Base-by-base conservation (phyloP, 2,329 filamentous ascomycete genomes). In the Fusarium tjaetaba region DNA sequence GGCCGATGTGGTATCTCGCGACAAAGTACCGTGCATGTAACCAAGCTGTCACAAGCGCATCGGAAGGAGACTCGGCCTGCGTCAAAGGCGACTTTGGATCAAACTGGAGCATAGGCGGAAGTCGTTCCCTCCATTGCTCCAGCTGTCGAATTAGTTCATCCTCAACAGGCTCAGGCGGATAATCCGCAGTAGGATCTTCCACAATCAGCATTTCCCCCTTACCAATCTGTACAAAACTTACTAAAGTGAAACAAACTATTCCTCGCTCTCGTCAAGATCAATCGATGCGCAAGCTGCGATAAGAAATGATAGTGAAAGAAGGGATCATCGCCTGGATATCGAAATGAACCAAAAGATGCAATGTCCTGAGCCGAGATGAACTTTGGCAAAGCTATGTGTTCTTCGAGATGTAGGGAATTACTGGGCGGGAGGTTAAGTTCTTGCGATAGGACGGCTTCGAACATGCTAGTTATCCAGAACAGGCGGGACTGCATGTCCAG, bases 381-480 rank as follows among this genome's bases (percentile, higher is more conserved):
- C 14, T 74, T 74, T 11, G 72, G 72, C 0, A 74, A 1, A 1
- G 72, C 71, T 5, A 74, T 74, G 0, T 72, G 63, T 14, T 74
- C 72, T 10, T 74, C 71, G 0, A 74, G 62, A 11, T 74, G 60
- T 0, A 74, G 26, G 0, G 68, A 72, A 2, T 74, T 72, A 3
- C 71, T 74, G 0, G 68, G 72, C 2, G 72, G 72, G 0, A 74
- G 68, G 11, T 74, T 58, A 0, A 74, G 71, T 28, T 74, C 72
- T 26, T 74, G 71, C 0, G 71, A 74, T 1, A 74, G 65, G 2
- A 74, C 72, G 1, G 72, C 71, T 63, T 72, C 71, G 1, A 74
- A 74, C 71, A 74, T 74, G 49, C 71, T 74, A 14, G 72, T 74
- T n/a, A 74, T 74, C 72, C 72, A 74, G 18, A 74, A 74, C 1